These are phyloP conservation scores for Lophiostoma macrostomum DNA, from an alignment of 495 filamentous ascomycete species.

Conservation along the genomic window DNA sequence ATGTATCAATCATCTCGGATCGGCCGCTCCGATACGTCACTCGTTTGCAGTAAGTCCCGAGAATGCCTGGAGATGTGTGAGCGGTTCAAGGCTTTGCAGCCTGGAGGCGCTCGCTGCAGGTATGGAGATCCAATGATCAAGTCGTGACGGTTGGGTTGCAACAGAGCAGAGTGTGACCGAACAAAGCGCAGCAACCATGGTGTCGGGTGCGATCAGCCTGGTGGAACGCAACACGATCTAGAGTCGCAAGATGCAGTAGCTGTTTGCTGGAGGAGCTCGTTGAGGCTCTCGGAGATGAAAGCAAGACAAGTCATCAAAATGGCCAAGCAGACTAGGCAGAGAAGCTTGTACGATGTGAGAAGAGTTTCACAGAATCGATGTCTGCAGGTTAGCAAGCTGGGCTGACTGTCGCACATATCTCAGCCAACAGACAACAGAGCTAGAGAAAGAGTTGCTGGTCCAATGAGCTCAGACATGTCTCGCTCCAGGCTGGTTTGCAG, in stretches of 20 bases:
- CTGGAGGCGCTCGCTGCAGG: background rate
- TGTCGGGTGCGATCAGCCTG: conserved; percentile 16
- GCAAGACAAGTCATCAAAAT: too few relatives aligned
- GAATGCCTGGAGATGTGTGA: background rate
- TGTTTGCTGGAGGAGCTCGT: too few relatives aligned
- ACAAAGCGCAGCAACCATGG: conserved; percentile 7
- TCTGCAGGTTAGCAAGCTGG: too few relatives aligned
- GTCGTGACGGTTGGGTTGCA: conserved; percentile 21
- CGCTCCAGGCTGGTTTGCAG: background rate
- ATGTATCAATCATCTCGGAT: conserved; percentile 14
- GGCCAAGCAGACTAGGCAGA: too few relatives aligned
- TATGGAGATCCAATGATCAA: background rate
- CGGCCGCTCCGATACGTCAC: conserved; percentile 3
- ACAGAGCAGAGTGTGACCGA: conserved; percentile 15
- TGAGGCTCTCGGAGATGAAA: too few relatives aligned
- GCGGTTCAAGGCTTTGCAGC: background rate
- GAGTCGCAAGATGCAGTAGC: background rate
- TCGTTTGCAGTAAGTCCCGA: background rate
- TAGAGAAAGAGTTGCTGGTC: background rate
- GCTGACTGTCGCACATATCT: conserved; percentile 10
- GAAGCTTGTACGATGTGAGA: background rate
- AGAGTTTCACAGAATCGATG: too few relatives aligned
- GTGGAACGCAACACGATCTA: conserved; percentile 6
- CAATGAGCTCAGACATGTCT: conserved; percentile 25
- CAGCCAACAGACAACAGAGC: conserved; percentile 7